Evolutionary conservation across 495 filamentous ascomycete species (phyloP), one percentile per base, ranked within the genome.

Genomic region (Hamigera avellanea): DNA sequence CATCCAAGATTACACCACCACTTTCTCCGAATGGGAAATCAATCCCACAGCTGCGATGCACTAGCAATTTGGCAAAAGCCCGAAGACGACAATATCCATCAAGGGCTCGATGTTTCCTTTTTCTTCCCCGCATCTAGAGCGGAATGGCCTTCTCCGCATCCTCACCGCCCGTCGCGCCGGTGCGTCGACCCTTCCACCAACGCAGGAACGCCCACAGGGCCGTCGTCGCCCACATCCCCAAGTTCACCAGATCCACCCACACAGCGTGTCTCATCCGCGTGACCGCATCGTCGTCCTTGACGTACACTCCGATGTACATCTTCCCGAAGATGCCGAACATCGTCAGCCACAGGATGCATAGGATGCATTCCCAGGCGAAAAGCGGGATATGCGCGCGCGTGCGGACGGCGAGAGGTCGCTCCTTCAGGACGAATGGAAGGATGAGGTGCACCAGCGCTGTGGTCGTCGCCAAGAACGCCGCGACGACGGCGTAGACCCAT

Each of bases 311-410:
- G 57, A 91, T 80, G 65, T 80, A 93, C 67, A 83, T 71, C 54
- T 75, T 74, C 33, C 75, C 87, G 55, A 93, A 93, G 19, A 86
- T 49, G 15, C 84, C 86, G 57, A 95, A 93, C 27, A 91, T 65
- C 2, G 73, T 72, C 49, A 82, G 70, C 81, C 80, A 93, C 10
- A 93, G 64, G 19, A 86, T 61, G 45, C 51, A 83, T 2, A 91
- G 55, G 0, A 86, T 48, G 19, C 61, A 47, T 55, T 84, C 85
- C 83, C 81, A 86, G 26, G 54, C 66, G 56, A 83, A 85, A 35
- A 62, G 58, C 32, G 53, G 56, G 14, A 66, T 25, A n/a, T 44
- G 42, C 16, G 54, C 16, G 4, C 33, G 23, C 14, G 19, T 41
- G 0, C 46, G 42, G 13, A 19, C 25, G 14, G 41, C 35, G 26